phyloP scores from a whole-genome alignment of 2,329 filamentous ascomycete species.

The Colletotrichum lentis region DNA sequence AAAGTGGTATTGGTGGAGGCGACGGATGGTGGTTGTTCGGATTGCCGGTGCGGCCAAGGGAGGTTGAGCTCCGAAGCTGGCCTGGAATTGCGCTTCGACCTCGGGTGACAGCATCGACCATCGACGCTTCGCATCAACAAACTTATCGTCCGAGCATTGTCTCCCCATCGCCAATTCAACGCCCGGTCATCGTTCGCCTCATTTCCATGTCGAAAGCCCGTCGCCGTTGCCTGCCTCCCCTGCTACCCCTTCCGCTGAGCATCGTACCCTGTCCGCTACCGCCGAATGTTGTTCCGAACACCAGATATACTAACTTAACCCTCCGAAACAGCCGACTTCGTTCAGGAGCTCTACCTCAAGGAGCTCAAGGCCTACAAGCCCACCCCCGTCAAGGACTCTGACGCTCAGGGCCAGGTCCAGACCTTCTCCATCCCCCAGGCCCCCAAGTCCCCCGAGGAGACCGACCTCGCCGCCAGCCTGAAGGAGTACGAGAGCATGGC shows the following conservation, averaged over 20 bases:
- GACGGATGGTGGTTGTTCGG: slow-evolving; percentile 17
- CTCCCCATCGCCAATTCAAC: neutral
- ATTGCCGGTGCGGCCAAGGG: slow-evolving; percentile 31
- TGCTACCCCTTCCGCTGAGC: neutral
- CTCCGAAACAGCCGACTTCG: slow-evolving; percentile 78
- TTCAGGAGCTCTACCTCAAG: slow-evolving; percentile 96
- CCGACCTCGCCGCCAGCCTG: slow-evolving; percentile 88
- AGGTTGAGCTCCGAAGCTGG: slow-evolving; percentile 33
- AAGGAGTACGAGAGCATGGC: slow-evolving; percentile 94
- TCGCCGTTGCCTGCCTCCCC: neutral
- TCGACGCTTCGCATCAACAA: neutral
- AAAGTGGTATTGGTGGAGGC: neutral
- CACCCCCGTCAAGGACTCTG: slow-evolving; percentile 80
- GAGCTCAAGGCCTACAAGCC: slow-evolving; percentile 97
- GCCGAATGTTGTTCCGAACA: neutral
- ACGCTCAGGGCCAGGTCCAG: slow-evolving; percentile 90
- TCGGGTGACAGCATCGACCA: slow-evolving; percentile 23
- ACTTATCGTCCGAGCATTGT: neutral
- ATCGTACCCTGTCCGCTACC: slow-evolving; percentile 4
- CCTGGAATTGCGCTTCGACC: neutral
- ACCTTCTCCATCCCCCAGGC: slow-evolving; percentile 83
- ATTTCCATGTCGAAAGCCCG: neutral
- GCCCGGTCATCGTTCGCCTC: neutral
- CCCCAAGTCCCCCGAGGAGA: slow-evolving; percentile 90
- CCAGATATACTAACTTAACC: slow-evolving; percentile 14